These are phyloP conservation scores for Gleditsia sinensis DNA, from an alignment of 306 rosid genomes.

Conservation along the genomic window DNA sequence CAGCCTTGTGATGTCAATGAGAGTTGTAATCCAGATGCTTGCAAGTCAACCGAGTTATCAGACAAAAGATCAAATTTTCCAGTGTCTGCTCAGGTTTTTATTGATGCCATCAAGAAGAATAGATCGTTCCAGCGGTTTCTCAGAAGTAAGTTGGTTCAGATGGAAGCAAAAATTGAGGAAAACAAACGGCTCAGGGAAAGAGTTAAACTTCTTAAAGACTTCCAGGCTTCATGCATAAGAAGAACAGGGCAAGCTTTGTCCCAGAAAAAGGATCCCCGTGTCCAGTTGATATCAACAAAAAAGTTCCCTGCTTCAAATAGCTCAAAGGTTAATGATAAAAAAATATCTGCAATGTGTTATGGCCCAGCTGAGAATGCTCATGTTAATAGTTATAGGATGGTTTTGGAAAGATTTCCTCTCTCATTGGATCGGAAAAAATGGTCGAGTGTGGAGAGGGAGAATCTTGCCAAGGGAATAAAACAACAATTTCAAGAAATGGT, in stretches of 20 bases:
- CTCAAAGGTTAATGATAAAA: conserved; percentile 66
- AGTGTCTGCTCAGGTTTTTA: conserved; percentile 59
- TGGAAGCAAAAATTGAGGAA: conserved; percentile 86
- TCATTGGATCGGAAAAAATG: conserved; percentile 71
- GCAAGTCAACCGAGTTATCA: conserved; percentile 38
- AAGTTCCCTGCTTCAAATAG: conserved; percentile 43
- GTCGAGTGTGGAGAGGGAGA: conserved; percentile 65
- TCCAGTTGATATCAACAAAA: conserved; percentile 71
- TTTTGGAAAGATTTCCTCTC: conserved; percentile 59
- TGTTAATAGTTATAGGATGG: conserved; percentile 68
- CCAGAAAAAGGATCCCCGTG: conserved; percentile 67
- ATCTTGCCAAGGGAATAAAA: conserved; percentile 78
- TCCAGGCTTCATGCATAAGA: conserved; percentile 68
- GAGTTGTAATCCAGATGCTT: conserved; percentile 37
- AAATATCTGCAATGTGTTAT: conserved; percentile 50
- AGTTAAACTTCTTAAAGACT: conserved; percentile 75
- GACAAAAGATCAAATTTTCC: conserved; percentile 54
- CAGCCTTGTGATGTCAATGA: conserved; percentile 33
- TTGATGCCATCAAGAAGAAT: conserved; percentile 81
- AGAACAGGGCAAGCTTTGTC: conserved; percentile 73
- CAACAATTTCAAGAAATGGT: conserved; percentile 82
- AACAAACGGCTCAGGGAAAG: conserved; percentile 60
- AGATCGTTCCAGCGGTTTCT: conserved; percentile 69
- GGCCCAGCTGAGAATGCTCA: conserved; percentile 83
- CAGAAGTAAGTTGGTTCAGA: conserved; percentile 61